Base-by-base conservation (phyloP, 805 yeast species). In the Cyberlindnera maclurae region DNA sequence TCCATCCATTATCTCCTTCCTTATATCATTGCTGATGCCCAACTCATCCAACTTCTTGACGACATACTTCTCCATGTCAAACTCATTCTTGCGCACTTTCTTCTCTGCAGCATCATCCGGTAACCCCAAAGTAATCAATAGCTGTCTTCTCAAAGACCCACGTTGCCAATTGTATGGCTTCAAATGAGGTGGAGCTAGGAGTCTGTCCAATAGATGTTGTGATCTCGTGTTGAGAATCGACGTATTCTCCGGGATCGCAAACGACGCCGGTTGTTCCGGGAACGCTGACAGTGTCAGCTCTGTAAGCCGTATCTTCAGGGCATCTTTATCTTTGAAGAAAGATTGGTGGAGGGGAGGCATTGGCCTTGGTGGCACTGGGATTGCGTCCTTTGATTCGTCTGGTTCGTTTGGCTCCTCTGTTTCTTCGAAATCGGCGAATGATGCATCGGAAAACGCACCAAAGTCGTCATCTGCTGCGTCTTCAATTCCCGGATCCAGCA, bases 101-200 rank as follows among this genome's bases (percentile, higher is more conserved):
- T 79, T 83, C 55, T 80, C 87, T 12, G 80, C 26, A 0, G 42
- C 62, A 49, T 81, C 80, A 30, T 83, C 72, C 0, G 94, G 94
- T 2, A 86, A 71, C 1, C 89, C 88, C 32, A 86, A 62, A 22
- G 77, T 71, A 15, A 79, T 64, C 26, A 82, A 64, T 26, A 86
- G 58, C 47, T 74, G 76, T 48, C 82, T 73, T 36, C 88, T 72
- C 17, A 82, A 69, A 15, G 77, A 66, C 53, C 84, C 79, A 38
- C 70, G 70, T 31, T 70, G 72, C 95, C 95, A 86, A 42, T 78
- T 79, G 13, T 79, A 70, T 1, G 80, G 82, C 22, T 68, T 69
- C 26, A 75, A 57, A 35, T 68, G 67, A 0, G 78, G 76, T 12
- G 65, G 40, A 9, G 64, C 62, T 3, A 75, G 63, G n/a, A 80